A percentile compares a stretch with the other conserved stretches of the same genome.
Conservation (phyloP, 768 basidiomycete genomes). For the Podaxis rugospora region DNA sequence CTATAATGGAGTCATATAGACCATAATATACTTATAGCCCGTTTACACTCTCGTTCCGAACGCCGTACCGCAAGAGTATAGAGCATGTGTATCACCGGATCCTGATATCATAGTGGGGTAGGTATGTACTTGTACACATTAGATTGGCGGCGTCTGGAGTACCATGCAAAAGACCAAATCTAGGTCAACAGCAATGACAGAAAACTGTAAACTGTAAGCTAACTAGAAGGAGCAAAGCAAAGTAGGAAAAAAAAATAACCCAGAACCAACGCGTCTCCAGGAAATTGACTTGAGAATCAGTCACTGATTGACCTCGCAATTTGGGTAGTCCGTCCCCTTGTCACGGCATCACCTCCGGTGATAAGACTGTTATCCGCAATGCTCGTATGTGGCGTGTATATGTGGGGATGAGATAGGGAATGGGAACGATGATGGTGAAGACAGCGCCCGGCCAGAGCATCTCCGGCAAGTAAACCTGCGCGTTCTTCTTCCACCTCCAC, state of each 20-base stretch:
- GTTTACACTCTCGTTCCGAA: background rate
- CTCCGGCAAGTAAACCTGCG: slow-evolving; percentile 41
- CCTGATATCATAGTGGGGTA: background rate
- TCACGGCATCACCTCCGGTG: background rate
- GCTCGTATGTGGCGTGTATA: background rate
- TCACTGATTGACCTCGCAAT: background rate
- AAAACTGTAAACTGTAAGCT: background rate
- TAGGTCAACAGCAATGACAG: background rate
- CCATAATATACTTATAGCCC: background rate
- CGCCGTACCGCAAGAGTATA: background rate
- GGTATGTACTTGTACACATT: background rate
- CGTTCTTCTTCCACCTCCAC: slow-evolving; percentile 37
- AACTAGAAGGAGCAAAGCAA: background rate
- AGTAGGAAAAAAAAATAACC: background rate
- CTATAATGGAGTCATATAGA: slow-evolving; percentile 50
- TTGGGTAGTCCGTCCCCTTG: slow-evolving; percentile 3
- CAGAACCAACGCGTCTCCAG: background rate
- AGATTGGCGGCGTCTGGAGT: background rate
- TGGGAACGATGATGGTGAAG: background rate
- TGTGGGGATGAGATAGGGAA: background rate
- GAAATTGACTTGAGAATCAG: background rate
- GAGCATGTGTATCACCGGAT: background rate
- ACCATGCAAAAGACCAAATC: background rate
- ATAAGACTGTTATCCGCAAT: background rate
- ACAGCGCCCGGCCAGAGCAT: slow-evolving; percentile 21